Conservation (phyloP, 345 rosid species). For the Arabidopsis suecica region DNA sequence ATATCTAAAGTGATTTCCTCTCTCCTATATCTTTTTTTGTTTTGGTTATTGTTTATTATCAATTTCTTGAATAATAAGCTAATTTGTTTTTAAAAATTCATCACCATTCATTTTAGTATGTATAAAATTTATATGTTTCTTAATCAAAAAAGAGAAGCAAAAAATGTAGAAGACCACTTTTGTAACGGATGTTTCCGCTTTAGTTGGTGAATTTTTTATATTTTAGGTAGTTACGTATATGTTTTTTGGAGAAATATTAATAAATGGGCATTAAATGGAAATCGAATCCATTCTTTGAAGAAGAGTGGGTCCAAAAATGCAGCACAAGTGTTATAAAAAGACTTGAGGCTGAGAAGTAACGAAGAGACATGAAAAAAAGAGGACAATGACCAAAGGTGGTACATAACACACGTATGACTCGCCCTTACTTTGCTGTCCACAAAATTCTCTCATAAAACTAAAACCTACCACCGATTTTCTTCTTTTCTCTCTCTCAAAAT, state of each 20-base stretch:
- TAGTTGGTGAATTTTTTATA: slow-evolving; percentile 24
- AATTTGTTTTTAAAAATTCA: too few relatives aligned
- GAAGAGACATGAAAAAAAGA: slow-evolving; percentile 26
- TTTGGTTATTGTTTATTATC: too few relatives aligned
- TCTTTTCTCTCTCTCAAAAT: not conserved
- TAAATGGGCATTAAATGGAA: slow-evolving; percentile 15
- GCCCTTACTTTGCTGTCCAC: slow-evolving; percentile 40
- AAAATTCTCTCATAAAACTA: not conserved
- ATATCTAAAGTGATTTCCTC: too few relatives aligned
- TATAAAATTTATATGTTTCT: too few relatives aligned
- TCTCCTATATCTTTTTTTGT: too few relatives aligned
- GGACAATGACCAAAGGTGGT: slow-evolving; percentile 43
- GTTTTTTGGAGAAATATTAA: slow-evolving; percentile 9
- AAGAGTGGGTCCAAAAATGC: slow-evolving; percentile 38
- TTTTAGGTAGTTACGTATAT: not conserved
- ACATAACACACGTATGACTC: slow-evolving; percentile 41
- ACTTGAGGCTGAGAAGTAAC: slow-evolving; percentile 35
- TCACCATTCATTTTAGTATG: too few relatives aligned
- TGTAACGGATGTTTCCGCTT: too few relatives aligned
- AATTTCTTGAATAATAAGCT: too few relatives aligned
- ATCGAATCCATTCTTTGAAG: slow-evolving; percentile 34
- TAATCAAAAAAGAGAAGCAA: too few relatives aligned
- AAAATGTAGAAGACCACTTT: too few relatives aligned
- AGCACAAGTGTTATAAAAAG: slow-evolving; percentile 34
- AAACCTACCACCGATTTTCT: slow-evolving; percentile 13